Percentiles rank a stretch among this genome's conserved stretches.
Conservation (phyloP, 345 rosid species). For the Ceriops decandra region DNA sequence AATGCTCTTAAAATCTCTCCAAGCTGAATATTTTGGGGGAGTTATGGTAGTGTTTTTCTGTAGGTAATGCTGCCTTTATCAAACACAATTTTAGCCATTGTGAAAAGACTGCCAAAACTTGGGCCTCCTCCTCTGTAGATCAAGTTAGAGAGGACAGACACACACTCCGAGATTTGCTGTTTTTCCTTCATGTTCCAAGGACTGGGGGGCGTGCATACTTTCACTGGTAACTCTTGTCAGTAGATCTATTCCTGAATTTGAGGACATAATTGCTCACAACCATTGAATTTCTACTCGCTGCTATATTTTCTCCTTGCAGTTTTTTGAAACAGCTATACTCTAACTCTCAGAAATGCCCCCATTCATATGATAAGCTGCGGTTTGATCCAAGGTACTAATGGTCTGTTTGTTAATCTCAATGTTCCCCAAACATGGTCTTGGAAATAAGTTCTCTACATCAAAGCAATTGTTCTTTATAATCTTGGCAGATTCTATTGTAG, state of each 20-base stretch:
- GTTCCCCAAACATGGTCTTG: background rate
- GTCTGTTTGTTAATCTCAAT: background rate
- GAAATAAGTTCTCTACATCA: background rate
- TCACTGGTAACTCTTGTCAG: conserved; percentile 54
- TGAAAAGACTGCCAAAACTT: conserved; percentile 51
- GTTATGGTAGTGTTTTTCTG: conserved; percentile 7
- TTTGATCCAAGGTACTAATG: conserved; percentile 77
- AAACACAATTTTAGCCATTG: conserved; percentile 52
- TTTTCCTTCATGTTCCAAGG: conserved; percentile 91
- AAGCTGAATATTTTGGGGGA: background rate
- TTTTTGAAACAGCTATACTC: conserved; percentile 78
- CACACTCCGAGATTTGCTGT: conserved; percentile 64
- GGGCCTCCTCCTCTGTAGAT: conserved; percentile 56
- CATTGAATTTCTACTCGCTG: conserved; percentile 10
- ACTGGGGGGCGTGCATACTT: conserved; percentile 95
- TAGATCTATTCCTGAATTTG: background rate
- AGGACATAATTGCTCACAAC: background rate
- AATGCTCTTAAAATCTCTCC: too few species aligned
- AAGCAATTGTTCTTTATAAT: too few species aligned
- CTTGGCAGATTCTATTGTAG: too few species aligned
- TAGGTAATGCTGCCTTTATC: conserved; percentile 43
- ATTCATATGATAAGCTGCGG: conserved; percentile 82
- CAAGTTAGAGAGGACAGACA: conserved; percentile 52
- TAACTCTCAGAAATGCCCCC: conserved; percentile 72
- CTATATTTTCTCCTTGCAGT: conserved; percentile 43